A percentile compares a stretch with the other conserved stretches of the same genome.
These are phyloP conservation scores for Fusarium hainanense DNA, from an alignment of 2,329 filamentous ascomycete genomes.

Conservation along the genomic window DNA sequence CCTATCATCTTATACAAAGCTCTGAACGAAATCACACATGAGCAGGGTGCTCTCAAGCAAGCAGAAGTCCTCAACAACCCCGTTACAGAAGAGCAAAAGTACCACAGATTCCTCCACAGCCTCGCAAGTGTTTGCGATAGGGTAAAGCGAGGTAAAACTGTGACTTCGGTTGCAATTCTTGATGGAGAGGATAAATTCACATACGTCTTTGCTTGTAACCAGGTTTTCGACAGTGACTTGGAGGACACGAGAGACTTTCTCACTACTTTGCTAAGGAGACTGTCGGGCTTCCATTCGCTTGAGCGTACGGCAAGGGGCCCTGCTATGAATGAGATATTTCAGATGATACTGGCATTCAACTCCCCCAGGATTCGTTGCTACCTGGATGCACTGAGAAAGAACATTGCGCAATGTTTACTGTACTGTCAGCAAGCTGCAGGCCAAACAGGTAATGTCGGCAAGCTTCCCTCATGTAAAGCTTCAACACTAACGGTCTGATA, in stretches of 20 bases:
- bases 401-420: constrained; percentile 23
- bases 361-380: constrained; percentile 32
- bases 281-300: constrained; percentile 6
- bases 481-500: background rate
- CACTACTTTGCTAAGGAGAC: constrained; percentile 10
- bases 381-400: constrained; percentile 7
- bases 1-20: constrained; percentile 44
- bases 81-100: constrained; percentile 36
- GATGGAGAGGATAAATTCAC: constrained; percentile 42
- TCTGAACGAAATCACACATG: constrained; percentile 34
- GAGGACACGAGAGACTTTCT: constrained; percentile 10
- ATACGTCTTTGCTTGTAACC: constrained; percentile 50
- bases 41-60: constrained; percentile 1
- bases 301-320: accelerated
- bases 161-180: constrained; percentile 48
- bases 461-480: accelerated
- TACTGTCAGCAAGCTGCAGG: background rate
- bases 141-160: constrained; percentile 43
- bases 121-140: constrained; percentile 50
- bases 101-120: constrained; percentile 48
- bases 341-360: constrained; percentile 40
- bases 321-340: background rate
- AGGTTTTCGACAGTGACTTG: constrained; percentile 7
- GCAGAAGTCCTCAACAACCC: background rate
- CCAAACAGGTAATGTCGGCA: background rate